Base-by-base conservation (phyloP, 2,329 filamentous ascomycete genomes). In the Volutella citrinella region DNA sequence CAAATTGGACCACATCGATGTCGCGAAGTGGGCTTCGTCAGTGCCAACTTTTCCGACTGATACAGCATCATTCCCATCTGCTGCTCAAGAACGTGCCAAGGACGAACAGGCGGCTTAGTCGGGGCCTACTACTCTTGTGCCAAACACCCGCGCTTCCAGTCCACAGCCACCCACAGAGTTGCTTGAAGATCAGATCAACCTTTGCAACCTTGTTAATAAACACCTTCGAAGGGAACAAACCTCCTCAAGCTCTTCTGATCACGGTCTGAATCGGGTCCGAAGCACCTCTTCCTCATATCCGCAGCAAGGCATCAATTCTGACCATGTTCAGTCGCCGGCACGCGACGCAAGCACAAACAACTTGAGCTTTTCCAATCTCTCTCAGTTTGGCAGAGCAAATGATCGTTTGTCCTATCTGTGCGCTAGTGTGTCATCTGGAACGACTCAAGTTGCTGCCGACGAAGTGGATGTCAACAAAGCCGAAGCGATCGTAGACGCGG, bases 281-380 rank as follows among this genome's bases (percentile, higher is more conserved):
- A 58, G 51, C 30, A 36, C 45, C 5, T 62, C 59, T n/a, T 62
- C 59, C 10, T 51, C 51, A 2, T 62, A 62, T 23, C 54, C 49
- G 11, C 49, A 52, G 10, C 36, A 48, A 3, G 45, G 45, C 3
- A 35, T 47, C n/a, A 35, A 25, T 8, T 48, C 48, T 5, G 42
- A 38, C 10, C 35, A 45, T 13, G 18, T 52, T 2, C 49, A 52
- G 19, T 63, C 61, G n/a, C 59, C 59, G 5, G 40, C 45, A 8
- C 48, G 50, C 9, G 40, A 46, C 6, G 15, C 27, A 10, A 33
- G 34, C 8, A 21, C 34, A 6, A 48, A 57, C 25, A 49, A 38
- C 10, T 36, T 59, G 7, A 58, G 49, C 18, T 30, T 56, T 10
- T 49, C 56, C 10, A 40, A 59, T 17, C 42, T 65, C 20, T 45